These are phyloP conservation scores for Melastoma candidum DNA, from an alignment of 441 rosid genomes.

Conservation along the genomic window DNA sequence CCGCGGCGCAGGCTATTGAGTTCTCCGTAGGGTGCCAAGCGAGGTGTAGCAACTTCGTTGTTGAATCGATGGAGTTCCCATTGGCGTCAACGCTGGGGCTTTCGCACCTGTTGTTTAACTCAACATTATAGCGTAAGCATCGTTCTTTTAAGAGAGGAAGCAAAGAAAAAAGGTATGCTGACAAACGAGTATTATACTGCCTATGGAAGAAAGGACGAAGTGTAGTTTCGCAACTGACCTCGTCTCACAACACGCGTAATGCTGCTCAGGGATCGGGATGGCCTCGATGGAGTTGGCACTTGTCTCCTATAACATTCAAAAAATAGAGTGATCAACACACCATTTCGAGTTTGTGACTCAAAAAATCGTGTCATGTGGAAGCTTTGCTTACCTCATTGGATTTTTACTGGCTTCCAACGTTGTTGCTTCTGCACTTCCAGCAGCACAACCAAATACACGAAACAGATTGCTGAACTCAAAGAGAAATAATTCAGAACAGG, in stretches of 20 bases:
- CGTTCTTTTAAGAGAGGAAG: not conserved
- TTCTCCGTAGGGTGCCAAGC: constrained; percentile 52
- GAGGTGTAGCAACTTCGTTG: constrained; percentile 45
- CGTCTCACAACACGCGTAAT: no score
- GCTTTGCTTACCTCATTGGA: constrained; percentile 34
- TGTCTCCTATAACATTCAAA: not conserved
- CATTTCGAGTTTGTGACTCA: not conserved
- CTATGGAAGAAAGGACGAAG: no score
- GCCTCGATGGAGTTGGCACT: no score
- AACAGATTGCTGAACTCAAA: constrained; percentile 38
- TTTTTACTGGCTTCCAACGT: constrained; percentile 47
- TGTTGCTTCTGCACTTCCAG: constrained; percentile 36
- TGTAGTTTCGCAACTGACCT: no score
- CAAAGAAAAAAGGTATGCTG: not conserved
- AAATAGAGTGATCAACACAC: not conserved
- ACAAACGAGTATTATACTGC: no score
- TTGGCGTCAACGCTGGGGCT: constrained; percentile 18
- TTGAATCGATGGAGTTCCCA: constrained; percentile 25
- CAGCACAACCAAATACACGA: constrained; percentile 41
- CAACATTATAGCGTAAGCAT: not conserved
- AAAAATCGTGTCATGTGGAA: not conserved
- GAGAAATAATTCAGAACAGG: constrained; percentile 8
- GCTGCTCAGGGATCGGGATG: no score
- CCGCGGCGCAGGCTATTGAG: constrained; percentile 53
- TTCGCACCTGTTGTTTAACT: constrained; percentile 25